phyloP scores from a whole-genome alignment of 2,329 filamentous ascomycete species.

The Aphanocladium album region DNA sequence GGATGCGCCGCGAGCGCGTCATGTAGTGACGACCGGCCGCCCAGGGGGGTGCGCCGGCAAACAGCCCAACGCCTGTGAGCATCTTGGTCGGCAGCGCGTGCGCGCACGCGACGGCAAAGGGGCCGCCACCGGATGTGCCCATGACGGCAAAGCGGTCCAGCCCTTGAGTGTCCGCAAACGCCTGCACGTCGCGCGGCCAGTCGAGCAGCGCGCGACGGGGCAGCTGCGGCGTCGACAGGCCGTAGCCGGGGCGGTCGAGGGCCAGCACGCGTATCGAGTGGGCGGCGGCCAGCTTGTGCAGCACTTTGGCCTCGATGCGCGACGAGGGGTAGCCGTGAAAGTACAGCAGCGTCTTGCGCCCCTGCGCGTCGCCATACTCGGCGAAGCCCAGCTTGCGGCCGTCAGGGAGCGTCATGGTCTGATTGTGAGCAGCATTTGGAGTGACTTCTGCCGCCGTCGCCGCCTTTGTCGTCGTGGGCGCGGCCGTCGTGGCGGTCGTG shows the following conservation, averaged over 20 bases:
- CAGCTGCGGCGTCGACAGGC: conserved; percentile 31
- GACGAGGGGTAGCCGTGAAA: conserved; percentile 40
- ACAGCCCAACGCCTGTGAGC: conserved; percentile 31
- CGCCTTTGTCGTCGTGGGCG: neutral
- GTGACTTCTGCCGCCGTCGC: neutral
- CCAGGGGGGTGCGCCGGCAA: conserved; percentile 33
- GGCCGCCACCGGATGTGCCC: conserved; percentile 31
- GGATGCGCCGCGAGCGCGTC: conserved; percentile 19
- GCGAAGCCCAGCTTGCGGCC: conserved; percentile 37
- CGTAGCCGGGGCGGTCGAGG: conserved; percentile 39
- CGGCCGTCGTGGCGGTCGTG: neutral
- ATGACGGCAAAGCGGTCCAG: conserved; percentile 28
- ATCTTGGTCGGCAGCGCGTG: conserved; percentile 23
- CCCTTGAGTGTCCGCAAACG: conserved; percentile 22
- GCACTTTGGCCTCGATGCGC: conserved; percentile 30
- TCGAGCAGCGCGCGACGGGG: conserved; percentile 27
- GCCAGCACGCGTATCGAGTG: conserved; percentile 30
- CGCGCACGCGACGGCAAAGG: conserved; percentile 32
- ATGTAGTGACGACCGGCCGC: conserved; percentile 27
- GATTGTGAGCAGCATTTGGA: conserved; percentile 13
- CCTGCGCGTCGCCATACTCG: conserved; percentile 30
- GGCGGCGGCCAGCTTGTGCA: conserved; percentile 22
- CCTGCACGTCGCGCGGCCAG: conserved; percentile 29
- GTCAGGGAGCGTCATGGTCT: conserved; percentile 32
- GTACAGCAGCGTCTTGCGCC: conserved; percentile 30